These are phyloP conservation scores for Tetrahymena thermophila DNA, from an alignment of 73 alveolate genomes.

Conservation along the genomic window DNA sequence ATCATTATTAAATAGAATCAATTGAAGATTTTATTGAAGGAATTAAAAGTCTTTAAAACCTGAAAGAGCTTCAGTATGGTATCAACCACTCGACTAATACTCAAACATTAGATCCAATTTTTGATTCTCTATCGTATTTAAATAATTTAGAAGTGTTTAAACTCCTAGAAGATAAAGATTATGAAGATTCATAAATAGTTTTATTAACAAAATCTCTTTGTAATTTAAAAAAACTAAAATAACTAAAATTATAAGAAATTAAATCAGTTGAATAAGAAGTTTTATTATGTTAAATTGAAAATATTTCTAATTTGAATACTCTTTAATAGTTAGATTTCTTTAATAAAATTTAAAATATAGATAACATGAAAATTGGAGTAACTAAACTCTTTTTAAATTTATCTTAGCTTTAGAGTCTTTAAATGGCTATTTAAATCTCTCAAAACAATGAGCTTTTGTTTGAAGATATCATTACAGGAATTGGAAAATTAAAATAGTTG, in stretches of 20 bases:
- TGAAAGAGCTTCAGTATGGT: neutral
- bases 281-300: neutral
- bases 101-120: neutral
- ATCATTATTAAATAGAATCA: neutral
- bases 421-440: neutral
- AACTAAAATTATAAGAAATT: too few relatives aligned
- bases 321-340: neutral
- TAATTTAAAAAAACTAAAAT: too few relatives aligned
- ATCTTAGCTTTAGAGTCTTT: neutral
- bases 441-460: neutral
- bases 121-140: neutral
- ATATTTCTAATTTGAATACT: neutral
- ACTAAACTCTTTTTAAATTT: neutral
- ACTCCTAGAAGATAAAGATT: neutral
- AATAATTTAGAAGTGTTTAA: neutral
- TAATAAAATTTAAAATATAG: neutral
- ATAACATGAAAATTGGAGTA: neutral
- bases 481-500: neutral
- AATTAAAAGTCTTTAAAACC: neutral
- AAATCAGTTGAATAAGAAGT: too few relatives aligned
- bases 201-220: neutral
- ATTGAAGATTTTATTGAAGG: neutral
- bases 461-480: neutral
- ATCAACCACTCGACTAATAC: neutral
- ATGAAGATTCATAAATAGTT: too few relatives aligned